A percentile compares a stretch with the other conserved stretches of the same genome.
These are phyloP conservation scores for Pholiota adiposa DNA, from an alignment of 1,284 basidiomycete genomes.

Conservation along the genomic window DNA sequence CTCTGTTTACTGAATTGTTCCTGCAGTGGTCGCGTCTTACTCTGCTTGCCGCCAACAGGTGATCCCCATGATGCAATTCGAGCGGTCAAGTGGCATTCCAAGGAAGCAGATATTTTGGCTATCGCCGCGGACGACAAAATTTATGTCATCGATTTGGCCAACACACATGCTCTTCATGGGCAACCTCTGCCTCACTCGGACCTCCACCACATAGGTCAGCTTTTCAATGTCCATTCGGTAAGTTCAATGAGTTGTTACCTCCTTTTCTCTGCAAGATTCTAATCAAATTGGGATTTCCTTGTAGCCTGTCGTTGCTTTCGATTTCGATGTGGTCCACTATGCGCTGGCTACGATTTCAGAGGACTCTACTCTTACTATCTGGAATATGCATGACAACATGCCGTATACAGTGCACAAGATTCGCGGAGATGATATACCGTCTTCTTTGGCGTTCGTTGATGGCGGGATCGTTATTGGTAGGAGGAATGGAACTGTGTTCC, in stretches of 20 bases:
- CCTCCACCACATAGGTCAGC: conserved; percentile 64
- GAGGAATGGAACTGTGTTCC: conserved; percentile 80
- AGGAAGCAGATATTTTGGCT: conserved; percentile 73
- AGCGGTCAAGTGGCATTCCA: conserved; percentile 84
- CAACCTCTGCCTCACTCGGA: conserved; percentile 68
- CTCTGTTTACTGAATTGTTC: conserved; percentile 11
- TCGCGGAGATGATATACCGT: conserved; percentile 76
- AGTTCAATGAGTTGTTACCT: conserved; percentile 30
- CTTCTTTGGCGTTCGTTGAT: conserved; percentile 80
- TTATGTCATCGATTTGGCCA: conserved; percentile 71
- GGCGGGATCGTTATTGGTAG: conserved; percentile 79
- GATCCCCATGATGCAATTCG: conserved; percentile 63
- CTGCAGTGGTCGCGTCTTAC: conserved; percentile 64
- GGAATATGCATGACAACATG: conserved; percentile 75
- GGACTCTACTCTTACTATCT: conserved; percentile 77
- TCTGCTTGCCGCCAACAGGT: conserved; percentile 67
- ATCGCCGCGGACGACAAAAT: conserved; percentile 76
- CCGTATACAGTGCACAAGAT: conserved; percentile 76
- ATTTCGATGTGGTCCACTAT: conserved; percentile 76
- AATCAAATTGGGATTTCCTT: conserved; percentile 19
- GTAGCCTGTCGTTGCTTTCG: conserved; percentile 78
- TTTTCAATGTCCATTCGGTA: conserved; percentile 72
- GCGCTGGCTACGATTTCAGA: conserved; percentile 78
- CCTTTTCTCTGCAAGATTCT: neutral
- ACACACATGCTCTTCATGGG: conserved; percentile 61